These are phyloP conservation scores for Haplographium delicatum DNA, from an alignment of 495 filamentous ascomycete species.

Conservation along the genomic window DNA sequence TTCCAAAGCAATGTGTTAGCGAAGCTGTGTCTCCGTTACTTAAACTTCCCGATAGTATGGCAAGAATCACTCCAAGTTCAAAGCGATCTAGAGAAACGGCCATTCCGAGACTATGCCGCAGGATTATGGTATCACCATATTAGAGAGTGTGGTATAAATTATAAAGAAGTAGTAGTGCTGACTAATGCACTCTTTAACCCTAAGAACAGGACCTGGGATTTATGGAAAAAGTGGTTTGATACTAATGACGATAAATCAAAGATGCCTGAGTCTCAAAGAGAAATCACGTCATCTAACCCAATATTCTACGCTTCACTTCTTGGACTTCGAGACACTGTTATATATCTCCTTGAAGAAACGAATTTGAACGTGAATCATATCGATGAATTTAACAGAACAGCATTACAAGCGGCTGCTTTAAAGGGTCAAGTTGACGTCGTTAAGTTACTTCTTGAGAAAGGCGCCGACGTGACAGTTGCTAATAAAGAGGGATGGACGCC, in stretches of 20 bases:
- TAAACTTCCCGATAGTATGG: constrained; percentile 8
- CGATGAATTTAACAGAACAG: constrained; percentile 5
- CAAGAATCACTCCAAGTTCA: neutral
- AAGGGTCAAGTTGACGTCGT: constrained; percentile 14
- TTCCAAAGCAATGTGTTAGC: constrained; percentile 17
- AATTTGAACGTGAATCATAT: constrained; percentile 4
- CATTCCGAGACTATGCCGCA: constrained; percentile 20
- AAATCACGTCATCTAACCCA: constrained; percentile 10
- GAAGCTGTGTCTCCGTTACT: constrained; percentile 21
- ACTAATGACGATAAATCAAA: constrained; percentile 4
- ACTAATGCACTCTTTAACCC: constrained; percentile 12
- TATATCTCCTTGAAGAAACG: constrained; percentile 9
- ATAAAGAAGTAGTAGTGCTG: constrained; percentile 5
- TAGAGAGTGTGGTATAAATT: neutral
- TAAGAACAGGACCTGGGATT: constrained; percentile 13
- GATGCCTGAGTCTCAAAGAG: constrained; percentile 1
- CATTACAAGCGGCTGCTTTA: constrained; percentile 11
- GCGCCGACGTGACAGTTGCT: constrained; percentile 4
- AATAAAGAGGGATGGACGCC: constrained; percentile 11
- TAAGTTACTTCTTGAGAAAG: constrained; percentile 14
- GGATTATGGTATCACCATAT: constrained; percentile 15
- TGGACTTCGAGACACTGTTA: constrained; percentile 3
- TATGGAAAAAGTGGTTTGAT: constrained; percentile 19
- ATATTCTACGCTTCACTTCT: constrained; percentile 15
- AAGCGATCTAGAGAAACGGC: neutral